Base-by-base conservation (phyloP, 2,329 filamentous ascomycete genomes). In the Ceratocystis diversiconidia region DNA sequence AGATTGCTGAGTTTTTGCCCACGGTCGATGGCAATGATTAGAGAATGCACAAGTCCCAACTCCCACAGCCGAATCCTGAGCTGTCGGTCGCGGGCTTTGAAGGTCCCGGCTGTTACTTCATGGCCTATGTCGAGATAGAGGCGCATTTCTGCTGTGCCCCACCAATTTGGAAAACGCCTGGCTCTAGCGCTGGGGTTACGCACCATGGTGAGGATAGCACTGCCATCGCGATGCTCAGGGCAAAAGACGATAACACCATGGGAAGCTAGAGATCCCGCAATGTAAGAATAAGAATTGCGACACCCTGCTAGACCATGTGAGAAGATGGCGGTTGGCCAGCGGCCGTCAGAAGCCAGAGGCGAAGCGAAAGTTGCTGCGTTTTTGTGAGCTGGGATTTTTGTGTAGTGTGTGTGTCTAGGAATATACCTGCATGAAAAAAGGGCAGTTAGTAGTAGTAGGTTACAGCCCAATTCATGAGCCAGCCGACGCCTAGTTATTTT, bases 281-380 rank as follows among this genome's bases (percentile, higher is more conserved):
- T 76, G 71, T 92, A 87, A n/a, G 89, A 92, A 76, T 95, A 95
- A 10, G 89, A 85, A 71, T 94, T 94, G 69, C 89, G 82, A 67
- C 84, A 86, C 46, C 90, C 90, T 46, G 88, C 90, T 1, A 95
- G 79, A 0, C 90, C 90, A 72, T 95, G 90, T 1, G 89, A 94
- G 75, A 95, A 95, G 68, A 95, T 79, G 77, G 90, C 85, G 0
- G 90, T 87, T 0, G 90, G 90, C 87, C 89, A 94, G 76, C 84
- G 78, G 65, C 79, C 76, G 67, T 77, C 75, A 3, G 77, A 71
- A 2, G 78, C 75, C 10, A 76, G 71, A 67, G 83, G 71, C 67
- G 77, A 67, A 72, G 85, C 79, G 6, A 92, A 74, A 5, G 80
- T 78, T 17, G 52, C 25, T 10, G 88, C 88, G 72, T 91, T 89